Percentiles rank a stretch among this genome's conserved stretches.
Conservation (phyloP, 1,284 basidiomycete species). For the Veloboletus limbatus region DNA sequence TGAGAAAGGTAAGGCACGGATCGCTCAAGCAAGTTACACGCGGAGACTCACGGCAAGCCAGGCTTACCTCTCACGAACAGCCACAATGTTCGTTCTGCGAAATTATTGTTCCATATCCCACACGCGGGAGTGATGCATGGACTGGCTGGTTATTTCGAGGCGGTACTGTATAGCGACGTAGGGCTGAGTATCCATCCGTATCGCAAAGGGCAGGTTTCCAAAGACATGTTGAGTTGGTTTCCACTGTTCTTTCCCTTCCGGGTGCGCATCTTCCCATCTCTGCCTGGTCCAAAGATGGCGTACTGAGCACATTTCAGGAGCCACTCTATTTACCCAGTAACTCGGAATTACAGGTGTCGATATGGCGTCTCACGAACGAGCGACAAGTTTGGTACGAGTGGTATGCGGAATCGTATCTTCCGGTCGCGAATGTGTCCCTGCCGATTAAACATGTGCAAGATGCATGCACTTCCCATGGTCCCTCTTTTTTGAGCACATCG, state of each 20-base stretch:
- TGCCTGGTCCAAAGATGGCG: background rate
- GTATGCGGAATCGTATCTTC: constrained; percentile 90
- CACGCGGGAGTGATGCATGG: constrained; percentile 95
- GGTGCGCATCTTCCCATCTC: constrained; percentile 40
- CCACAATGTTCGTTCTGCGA: constrained; percentile 81
- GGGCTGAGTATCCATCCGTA: constrained; percentile 94
- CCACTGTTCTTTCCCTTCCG: constrained; percentile 95
- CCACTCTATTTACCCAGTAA: constrained; percentile 92
- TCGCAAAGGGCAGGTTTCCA: constrained; percentile 76
- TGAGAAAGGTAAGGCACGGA: constrained; percentile 51
- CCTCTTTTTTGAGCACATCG: constrained; percentile 34
- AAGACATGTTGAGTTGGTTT: constrained; percentile 99
- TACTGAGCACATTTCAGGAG: constrained; percentile 49
- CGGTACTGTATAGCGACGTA: constrained; percentile 85
- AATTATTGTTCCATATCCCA: constrained; percentile 88
- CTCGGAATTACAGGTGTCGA: constrained; percentile 87
- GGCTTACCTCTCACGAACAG: constrained; percentile 84
- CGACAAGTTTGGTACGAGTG: constrained; percentile 98
- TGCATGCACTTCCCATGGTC: constrained; percentile 17
- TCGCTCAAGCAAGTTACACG: background rate
- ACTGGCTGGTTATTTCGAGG: constrained; percentile 98
- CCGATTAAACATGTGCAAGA: constrained; percentile 17
- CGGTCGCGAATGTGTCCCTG: constrained; percentile 40
- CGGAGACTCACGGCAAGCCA: constrained; percentile 32
- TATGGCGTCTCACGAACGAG: constrained; percentile 91